phyloP scores from a whole-genome alignment of 148 eudicot genomes.

The Linanthus parryae region DNA sequence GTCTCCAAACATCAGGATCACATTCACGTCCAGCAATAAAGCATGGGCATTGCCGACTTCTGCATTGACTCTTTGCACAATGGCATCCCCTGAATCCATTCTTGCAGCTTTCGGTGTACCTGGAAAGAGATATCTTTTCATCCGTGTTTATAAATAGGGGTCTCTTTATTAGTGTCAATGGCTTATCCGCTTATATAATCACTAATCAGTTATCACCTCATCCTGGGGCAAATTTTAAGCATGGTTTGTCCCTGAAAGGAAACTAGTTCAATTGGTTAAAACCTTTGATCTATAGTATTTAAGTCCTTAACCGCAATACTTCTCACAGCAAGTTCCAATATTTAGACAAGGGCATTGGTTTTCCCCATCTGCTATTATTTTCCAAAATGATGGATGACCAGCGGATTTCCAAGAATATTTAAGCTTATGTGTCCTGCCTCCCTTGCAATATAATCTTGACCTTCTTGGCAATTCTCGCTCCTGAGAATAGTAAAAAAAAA shows the following conservation, averaged over 20 bases:
- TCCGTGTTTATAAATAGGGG: too few species aligned
- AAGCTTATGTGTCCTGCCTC: conserved; percentile 65
- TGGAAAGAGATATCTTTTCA: too few species aligned
- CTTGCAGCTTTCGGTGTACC: conserved; percentile 91
- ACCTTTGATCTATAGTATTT: neutral
- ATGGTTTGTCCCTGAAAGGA: too few species aligned
- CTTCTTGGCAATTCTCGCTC: conserved; percentile 42
- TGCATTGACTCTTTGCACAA: conserved; percentile 98
- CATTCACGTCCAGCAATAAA: conserved; percentile 97
- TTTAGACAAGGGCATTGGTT: conserved; percentile 70
- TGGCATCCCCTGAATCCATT: conserved; percentile 94
- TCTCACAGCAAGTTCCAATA: conserved; percentile 84
- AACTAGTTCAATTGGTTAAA: neutral
- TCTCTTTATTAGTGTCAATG: too few species aligned
- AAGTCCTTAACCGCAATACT: conserved; percentile 77
- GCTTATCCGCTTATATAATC: too few species aligned
- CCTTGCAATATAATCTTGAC: conserved; percentile 60
- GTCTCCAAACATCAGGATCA: conserved; percentile 97
- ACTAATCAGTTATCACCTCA: too few species aligned
- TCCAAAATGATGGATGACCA: conserved; percentile 79
- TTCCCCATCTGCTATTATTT: conserved; percentile 63
- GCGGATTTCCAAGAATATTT: conserved; percentile 79
- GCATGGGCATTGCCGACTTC: conserved; percentile 96
- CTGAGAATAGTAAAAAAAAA: conserved; percentile 28
- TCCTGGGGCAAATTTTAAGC: too few species aligned